Conservation (phyloP, 2,329 filamentous ascomycete species). For the Fusarium albosuccineum region DNA sequence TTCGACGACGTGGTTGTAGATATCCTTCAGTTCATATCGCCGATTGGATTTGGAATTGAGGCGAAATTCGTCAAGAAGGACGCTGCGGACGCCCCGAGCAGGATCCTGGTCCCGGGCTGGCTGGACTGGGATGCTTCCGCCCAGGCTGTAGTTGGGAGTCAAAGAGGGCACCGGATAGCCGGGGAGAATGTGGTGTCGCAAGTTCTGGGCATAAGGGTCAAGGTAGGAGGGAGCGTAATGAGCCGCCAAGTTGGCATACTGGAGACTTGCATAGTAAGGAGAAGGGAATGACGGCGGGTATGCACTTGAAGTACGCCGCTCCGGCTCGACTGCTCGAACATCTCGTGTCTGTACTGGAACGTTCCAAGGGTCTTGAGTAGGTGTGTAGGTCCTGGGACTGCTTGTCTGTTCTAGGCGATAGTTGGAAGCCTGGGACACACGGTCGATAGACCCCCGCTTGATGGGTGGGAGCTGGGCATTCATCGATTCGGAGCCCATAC, state of each 20-base stretch:
- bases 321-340: slow-evolving; percentile 52
- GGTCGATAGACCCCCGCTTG: slow-evolving; percentile 57
- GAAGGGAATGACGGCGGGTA: slow-evolving; percentile 47
- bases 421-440: slow-evolving; percentile 51
- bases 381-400: slow-evolving; percentile 44
- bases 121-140: slow-evolving; percentile 47
- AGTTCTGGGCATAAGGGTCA: slow-evolving; percentile 53
- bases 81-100: slow-evolving; percentile 74
- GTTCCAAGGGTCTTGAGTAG: slow-evolving; percentile 56
- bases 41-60: slow-evolving; percentile 77
- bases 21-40: slow-evolving; percentile 88
- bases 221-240: slow-evolving; percentile 54
- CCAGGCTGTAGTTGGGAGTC: slow-evolving; percentile 48
- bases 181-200: slow-evolving; percentile 54
- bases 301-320: slow-evolving; percentile 54
- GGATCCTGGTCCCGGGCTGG: slow-evolving; percentile 69
- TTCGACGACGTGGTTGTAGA: slow-evolving; percentile 88
- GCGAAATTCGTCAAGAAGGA: slow-evolving; percentile 84
- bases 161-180: slow-evolving; percentile 52
- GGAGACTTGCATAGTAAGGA: slow-evolving; percentile 49
- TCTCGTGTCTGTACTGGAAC: slow-evolving; percentile 53
- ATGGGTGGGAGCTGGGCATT: slow-evolving; percentile 44
- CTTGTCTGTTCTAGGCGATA: slow-evolving; percentile 48
- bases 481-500: slow-evolving; percentile 51
- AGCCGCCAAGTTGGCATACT: slow-evolving; percentile 46